Evolutionary conservation across 2,329 filamentous ascomycete genomes (phyloP).

Genomic region (Sclerotinia minor): DNA sequence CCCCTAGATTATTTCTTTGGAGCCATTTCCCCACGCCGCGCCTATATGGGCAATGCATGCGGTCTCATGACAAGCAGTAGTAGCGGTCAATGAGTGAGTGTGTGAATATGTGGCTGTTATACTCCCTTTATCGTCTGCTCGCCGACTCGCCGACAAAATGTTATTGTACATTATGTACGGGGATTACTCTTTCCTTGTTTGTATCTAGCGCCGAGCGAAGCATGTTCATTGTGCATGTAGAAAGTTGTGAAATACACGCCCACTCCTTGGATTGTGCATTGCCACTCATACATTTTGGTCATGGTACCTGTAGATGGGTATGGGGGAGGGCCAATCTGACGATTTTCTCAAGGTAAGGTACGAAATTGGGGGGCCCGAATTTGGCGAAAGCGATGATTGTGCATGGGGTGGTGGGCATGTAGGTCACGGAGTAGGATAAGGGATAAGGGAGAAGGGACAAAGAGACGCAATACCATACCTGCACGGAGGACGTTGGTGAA

Average conservation of each 20-base stretch:
- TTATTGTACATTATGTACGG: background rate
- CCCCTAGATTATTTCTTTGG: background rate
- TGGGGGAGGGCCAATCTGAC: background rate
- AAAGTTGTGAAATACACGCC: background rate
- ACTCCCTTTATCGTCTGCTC: background rate
- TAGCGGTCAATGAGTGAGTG: background rate
- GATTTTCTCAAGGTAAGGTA: background rate
- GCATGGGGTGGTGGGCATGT: too few relatives aligned
- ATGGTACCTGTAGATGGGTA: background rate
- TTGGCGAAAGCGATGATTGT: background rate
- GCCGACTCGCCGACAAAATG: background rate
- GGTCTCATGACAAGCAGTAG: background rate
- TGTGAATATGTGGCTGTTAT: too few relatives aligned
- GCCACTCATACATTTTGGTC: background rate
- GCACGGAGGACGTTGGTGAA: background rate
- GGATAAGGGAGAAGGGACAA: too few relatives aligned
- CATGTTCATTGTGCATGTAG: background rate
- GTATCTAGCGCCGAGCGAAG: background rate
- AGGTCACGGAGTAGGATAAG: too few relatives aligned
- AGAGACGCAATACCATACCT: background rate
- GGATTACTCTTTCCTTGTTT: conserved; percentile 3
- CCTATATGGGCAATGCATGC: conserved; percentile 6
- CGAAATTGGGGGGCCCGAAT: background rate
- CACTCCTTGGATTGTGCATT: background rate
- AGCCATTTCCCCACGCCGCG: conserved; percentile 6